These are phyloP conservation scores for Phoenix dactylifera DNA, from an alignment of 176 grass and related monocot species.

Conservation along the genomic window DNA sequence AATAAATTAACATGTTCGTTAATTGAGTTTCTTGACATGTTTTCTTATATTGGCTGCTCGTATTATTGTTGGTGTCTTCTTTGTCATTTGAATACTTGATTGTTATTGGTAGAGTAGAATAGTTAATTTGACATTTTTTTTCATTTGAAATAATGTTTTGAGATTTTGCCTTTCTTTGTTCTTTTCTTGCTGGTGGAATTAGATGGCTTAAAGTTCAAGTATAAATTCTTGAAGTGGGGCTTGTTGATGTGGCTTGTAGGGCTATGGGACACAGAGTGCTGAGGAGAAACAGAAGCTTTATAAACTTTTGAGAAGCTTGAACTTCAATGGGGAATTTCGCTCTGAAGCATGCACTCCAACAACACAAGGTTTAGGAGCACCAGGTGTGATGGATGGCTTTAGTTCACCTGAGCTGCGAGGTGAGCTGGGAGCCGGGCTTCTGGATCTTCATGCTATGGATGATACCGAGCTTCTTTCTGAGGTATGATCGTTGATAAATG, in stretches of 20 bases:
- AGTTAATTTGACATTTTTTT: too few relatives aligned
- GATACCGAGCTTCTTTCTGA: conserved; percentile 31
- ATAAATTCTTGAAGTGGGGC: too few relatives aligned
- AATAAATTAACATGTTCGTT: too few relatives aligned
- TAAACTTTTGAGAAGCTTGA: conserved; percentile 14
- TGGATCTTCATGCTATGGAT: conserved; percentile 33
- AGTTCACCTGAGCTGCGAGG: conserved; percentile 19
- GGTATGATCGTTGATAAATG: conserved; percentile 20
- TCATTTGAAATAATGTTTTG: too few relatives aligned
- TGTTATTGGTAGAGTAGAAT: too few relatives aligned
- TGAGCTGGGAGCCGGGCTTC: conserved; percentile 25
- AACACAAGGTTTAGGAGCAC: conserved; percentile 1
- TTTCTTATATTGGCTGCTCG: too few relatives aligned
- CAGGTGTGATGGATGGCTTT: conserved; percentile 5
- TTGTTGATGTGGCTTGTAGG: conserved; percentile 29
- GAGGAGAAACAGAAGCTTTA: conserved; percentile 21
- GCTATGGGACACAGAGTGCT: conserved; percentile 22
- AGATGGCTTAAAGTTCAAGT: too few relatives aligned
- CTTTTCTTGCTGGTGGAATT: too few relatives aligned
- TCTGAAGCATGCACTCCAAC: conserved; percentile 9
- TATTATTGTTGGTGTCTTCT: too few relatives aligned
- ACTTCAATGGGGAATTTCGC: conserved; percentile 16
- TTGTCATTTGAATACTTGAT: too few relatives aligned
- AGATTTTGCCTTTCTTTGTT: too few relatives aligned
- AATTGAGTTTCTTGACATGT: too few relatives aligned